Evolutionary conservation across 805 yeast genomes (phyloP).

Genomic region (Candida corydali): DNA sequence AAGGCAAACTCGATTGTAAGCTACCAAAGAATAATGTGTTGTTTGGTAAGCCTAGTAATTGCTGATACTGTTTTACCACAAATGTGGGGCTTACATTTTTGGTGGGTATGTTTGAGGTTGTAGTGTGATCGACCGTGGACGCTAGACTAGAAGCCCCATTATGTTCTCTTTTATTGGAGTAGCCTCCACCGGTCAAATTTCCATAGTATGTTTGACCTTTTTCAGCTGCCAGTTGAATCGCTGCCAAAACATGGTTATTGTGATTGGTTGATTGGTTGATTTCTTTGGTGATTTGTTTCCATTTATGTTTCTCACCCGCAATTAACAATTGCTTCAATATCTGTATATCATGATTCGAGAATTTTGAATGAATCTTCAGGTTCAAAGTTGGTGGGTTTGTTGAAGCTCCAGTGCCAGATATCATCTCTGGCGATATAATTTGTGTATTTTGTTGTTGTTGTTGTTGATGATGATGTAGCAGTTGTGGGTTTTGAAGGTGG

Average conservation of each 20-base stretch:
- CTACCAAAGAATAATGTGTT: conserved; percentile 36
- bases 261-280: conserved; percentile 15
- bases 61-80: conserved; percentile 52
- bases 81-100: conserved; percentile 50
- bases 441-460: conserved; percentile 4
- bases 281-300: conserved; percentile 52
- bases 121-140: conserved; percentile 1
- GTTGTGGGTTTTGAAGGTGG: neutral
- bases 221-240: conserved; percentile 4
- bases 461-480: conserved; percentile 7
- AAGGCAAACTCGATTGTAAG: conserved; percentile 51
- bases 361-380: conserved; percentile 17
- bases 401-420: conserved; percentile 9
- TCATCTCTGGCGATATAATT: neutral
- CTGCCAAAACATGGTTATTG: conserved; percentile 8
- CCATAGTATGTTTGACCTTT: conserved; percentile 6
- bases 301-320: conserved; percentile 53
- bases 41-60: conserved; percentile 51
- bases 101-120: conserved; percentile 7
- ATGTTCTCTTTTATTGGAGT: conserved; percentile 1
- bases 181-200: conserved; percentile 4
- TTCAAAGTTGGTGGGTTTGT: conserved; percentile 8
- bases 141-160: conserved; percentile 1
- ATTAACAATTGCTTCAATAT: conserved; percentile 45
- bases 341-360: conserved; percentile 42